phyloP scores from a whole-genome alignment of 2,329 filamentous ascomycete species.

The Penicillium glabrum region DNA sequence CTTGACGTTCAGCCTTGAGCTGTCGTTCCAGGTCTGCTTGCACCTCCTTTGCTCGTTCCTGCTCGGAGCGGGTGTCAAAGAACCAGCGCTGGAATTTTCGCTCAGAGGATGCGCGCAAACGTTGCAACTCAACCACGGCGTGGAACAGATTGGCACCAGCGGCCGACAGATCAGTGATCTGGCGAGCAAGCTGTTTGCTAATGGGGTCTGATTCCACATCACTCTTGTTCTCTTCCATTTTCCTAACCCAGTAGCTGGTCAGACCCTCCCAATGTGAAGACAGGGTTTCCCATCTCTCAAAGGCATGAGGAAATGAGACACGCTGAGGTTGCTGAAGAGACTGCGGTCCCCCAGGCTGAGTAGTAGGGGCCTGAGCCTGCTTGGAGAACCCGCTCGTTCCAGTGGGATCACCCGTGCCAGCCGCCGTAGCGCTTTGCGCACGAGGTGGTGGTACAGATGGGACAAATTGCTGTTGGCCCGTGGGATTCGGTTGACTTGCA shows the following conservation, averaged over 20 bases:
- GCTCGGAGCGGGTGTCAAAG: conserved; percentile 86
- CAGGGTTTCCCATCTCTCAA: conserved; percentile 94
- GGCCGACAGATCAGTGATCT: conserved; percentile 95
- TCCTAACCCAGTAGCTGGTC: conserved; percentile 94
- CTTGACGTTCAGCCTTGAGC: conserved; percentile 72
- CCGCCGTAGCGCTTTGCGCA: conserved; percentile 18
- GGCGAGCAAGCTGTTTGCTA: conserved; percentile 82
- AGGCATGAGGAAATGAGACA: conserved; percentile 89
- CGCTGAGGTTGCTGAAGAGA: conserved; percentile 41
- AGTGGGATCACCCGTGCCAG: conserved; percentile 15
- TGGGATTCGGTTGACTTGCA: conserved; percentile 15
- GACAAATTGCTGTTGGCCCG: conserved; percentile 20
- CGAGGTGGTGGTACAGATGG: conserved; percentile 27
- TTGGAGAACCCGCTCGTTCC: conserved; percentile 22
- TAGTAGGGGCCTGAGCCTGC: conserved; percentile 27
- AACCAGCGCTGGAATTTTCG: conserved; percentile 99
- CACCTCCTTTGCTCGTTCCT: conserved; percentile 80
- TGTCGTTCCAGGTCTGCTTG: conserved; percentile 76
- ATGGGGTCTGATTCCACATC: conserved; percentile 81
- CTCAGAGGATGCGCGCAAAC: conserved; percentile 89
- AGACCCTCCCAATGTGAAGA: conserved; percentile 98
- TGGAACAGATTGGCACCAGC: conserved; percentile 97
- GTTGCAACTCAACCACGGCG: conserved; percentile 92
- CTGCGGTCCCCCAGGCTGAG: conserved; percentile 28
- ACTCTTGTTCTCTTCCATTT: conserved; percentile 84